phyloP scores from a whole-genome alignment of 805 yeast species.

The Pichia cephalocereana region DNA sequence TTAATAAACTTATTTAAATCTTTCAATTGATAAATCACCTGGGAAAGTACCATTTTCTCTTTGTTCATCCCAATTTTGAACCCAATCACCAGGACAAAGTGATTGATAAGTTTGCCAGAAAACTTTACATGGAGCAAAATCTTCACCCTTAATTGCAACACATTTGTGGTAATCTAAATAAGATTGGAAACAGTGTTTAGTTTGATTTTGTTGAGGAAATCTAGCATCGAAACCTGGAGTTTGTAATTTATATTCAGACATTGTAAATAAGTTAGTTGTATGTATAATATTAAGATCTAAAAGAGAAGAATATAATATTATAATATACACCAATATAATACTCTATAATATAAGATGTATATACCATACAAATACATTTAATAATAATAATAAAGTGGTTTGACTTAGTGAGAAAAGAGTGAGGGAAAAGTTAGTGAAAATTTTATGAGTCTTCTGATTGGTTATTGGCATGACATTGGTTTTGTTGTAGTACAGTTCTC shows the following conservation, averaged over 20 bases:
- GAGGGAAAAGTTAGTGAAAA: too few species aligned
- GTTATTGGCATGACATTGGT: too few species aligned
- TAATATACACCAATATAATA: too few species aligned
- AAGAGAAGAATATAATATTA: too few species aligned
- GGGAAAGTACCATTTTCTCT: slow-evolving; percentile 41
- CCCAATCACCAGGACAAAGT: slow-evolving; percentile 78
- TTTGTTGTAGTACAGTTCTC: too few species aligned
- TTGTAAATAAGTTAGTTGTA: slow-evolving; percentile 10
- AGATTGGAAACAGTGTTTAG: slow-evolving; percentile 97
- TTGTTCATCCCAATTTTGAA: slow-evolving; percentile 83
- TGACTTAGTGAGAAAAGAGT: too few species aligned
- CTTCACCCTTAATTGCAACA: slow-evolving; percentile 94
- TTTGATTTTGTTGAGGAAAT: slow-evolving; percentile 96
- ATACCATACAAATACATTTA: too few species aligned
- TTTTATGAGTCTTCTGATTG: too few species aligned
- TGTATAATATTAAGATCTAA: neutral
- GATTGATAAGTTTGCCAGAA: slow-evolving; percentile 87
- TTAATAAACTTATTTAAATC: slow-evolving; percentile 16
- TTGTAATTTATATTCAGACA: slow-evolving; percentile 40
- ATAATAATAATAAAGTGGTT: too few species aligned
- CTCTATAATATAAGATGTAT: too few species aligned
- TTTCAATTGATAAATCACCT: slow-evolving; percentile 29
- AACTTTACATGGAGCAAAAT: slow-evolving; percentile 93
- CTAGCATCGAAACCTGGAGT: slow-evolving; percentile 82
- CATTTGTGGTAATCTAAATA: slow-evolving; percentile 98